phyloP scores from a whole-genome alignment of 345 rosid species.

The Salix caprea region DNA sequence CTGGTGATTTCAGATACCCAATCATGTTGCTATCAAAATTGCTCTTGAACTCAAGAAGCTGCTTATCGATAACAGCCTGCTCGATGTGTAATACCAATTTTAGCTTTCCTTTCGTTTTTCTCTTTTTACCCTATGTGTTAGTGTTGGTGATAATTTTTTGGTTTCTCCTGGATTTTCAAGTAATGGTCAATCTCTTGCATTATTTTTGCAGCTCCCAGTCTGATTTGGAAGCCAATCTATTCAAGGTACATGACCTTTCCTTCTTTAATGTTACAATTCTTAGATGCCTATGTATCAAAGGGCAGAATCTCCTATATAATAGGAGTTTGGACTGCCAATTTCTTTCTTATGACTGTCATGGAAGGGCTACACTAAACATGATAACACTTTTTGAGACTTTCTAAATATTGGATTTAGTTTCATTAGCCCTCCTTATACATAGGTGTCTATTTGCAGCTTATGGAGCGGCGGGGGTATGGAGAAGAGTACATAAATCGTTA shows the following conservation, averaged over 20 bases:
- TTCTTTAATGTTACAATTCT: not conserved
- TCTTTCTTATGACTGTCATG: not conserved
- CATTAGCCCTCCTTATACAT: slow-evolving; percentile 4
- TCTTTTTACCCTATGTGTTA: not conserved
- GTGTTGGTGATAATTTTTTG: not conserved
- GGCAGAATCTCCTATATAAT: not conserved
- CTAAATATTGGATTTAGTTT: slow-evolving; percentile 3
- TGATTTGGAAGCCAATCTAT: slow-evolving; percentile 86
- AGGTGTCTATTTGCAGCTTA: slow-evolving; percentile 51
- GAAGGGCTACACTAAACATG: not conserved
- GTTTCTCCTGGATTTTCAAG: not conserved
- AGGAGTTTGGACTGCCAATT: not conserved
- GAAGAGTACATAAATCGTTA: slow-evolving; percentile 82
- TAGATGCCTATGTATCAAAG: not conserved
- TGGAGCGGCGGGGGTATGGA: slow-evolving; percentile 88
- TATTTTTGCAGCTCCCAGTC: slow-evolving; percentile 69
- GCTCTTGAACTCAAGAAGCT: slow-evolving; percentile 96
- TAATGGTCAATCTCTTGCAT: slow-evolving; percentile 4
- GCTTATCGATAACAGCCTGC: slow-evolving; percentile 92
- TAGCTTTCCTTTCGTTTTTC: not conserved
- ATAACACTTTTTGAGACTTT: not conserved
- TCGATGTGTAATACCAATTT: slow-evolving; percentile 72
- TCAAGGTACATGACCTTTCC: slow-evolving; percentile 48
- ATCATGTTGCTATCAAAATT: slow-evolving; percentile 91
- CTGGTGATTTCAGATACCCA: slow-evolving; percentile 65